Conservation (phyloP, 129 eudicot species). For the Ambrosia trifida region DNA sequence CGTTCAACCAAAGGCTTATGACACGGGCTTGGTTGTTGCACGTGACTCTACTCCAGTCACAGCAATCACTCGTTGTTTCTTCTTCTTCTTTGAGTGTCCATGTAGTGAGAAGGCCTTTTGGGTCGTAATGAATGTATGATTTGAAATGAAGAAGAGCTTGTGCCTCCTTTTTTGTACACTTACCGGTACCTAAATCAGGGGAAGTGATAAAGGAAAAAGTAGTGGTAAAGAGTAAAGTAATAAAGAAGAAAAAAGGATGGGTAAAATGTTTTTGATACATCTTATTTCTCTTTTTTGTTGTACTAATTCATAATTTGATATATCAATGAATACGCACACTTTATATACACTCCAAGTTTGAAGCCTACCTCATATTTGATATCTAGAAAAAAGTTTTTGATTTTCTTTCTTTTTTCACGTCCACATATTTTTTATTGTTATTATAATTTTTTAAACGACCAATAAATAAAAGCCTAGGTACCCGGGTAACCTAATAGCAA, state of each 20-base stretch:
- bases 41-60: constrained; percentile 19
- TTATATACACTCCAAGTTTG: not conserved
- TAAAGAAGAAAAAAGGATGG: not conserved
- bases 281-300: no score
- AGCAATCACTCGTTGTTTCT: constrained; percentile 1
- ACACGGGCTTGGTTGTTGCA: constrained; percentile 27
- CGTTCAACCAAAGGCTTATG: constrained; percentile 5
- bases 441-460: no score
- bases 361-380: not conserved
- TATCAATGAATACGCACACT: not conserved
- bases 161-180: no score
- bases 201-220: no score
- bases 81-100: constrained; percentile 16
- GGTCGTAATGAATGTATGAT: no score
- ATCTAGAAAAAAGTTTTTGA: not conserved
- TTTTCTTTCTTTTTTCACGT: not conserved
- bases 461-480: no score
- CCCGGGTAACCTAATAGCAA: no score
- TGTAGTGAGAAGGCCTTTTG: not conserved
- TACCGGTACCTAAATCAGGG: no score
- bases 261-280: no score
- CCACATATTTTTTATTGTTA: not conserved
- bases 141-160: no score
- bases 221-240: not conserved
- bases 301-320: not conserved